Base-by-base conservation (phyloP, 495 filamentous ascomycete species). In the Friedmanniomyces endolithicus region DNA sequence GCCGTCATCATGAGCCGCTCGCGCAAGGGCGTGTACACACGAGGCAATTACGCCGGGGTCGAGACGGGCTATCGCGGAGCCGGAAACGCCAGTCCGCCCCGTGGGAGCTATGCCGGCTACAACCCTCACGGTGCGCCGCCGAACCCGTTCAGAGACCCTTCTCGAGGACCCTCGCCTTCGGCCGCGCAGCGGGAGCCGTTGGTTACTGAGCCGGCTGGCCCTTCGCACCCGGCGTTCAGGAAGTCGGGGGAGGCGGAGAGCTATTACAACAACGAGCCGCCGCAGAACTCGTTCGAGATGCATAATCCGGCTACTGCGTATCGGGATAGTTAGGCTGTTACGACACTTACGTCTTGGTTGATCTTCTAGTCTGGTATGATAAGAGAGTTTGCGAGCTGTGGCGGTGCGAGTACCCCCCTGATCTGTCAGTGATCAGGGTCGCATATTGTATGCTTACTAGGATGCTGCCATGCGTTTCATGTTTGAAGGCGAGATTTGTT, bases 1-100 rank as follows among this genome's bases (percentile, higher is more conserved):
- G 60, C 59, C n/a, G 51, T 67, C 19, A 65, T 70, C 35, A 65
- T 63, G 54, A 67, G 68, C 57, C 66, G 63, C 17, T 47, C 56
- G 29, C 68, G 69, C 41, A 60, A 58, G 31, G 55, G 51, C n/a
- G 48, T 57, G 19, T 25, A 29, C 19, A 20, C 9, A 12, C 53
- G 58, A 7, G 59, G 59, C 0, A 22, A 51, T 12, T 61, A 61
- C 50, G 17, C 40, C 6, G 55, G 55, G 4, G 54, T 57, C 33
- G 40, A 52, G 14, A 25, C 19, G n/a, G 24, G 43, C n/a, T 23
- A 39, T 24, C 49, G 24, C 20, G 44, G 20, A 47, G 19, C 20
- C 9, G 27, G 49, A 20, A 39, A 57, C 29, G 35, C 33, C 11
- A 46, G 48, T 27, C 39, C 47, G 22, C 37, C 55, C 0, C 34